Evolutionary conservation across 108 stramenopile genomes (phyloP).

Genomic region (Fragilariopsis cylindrus): DNA sequence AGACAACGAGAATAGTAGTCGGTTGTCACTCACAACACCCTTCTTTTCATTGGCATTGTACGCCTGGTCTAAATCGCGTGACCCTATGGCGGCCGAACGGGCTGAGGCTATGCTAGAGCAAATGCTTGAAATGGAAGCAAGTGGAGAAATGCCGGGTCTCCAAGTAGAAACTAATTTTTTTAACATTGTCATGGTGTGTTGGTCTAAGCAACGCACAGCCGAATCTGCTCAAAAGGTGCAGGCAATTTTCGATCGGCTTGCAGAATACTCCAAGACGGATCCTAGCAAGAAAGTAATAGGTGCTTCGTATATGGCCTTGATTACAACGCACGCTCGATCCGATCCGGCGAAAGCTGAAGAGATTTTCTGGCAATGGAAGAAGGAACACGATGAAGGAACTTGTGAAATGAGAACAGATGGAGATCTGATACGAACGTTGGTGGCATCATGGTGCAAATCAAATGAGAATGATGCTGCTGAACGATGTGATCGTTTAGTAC

Average conservation of each 20-base stretch:
- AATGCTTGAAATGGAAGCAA: constrained; percentile 33
- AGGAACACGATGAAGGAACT: constrained; percentile 25
- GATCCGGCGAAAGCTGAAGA: constrained; percentile 34
- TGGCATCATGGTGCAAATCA: constrained; percentile 32
- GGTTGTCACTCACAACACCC: constrained; percentile 18
- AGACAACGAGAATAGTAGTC: not conserved
- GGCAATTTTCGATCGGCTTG: constrained; percentile 29
- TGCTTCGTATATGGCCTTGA: constrained; percentile 31
- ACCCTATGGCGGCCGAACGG: constrained; percentile 36
- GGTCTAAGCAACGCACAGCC: constrained; percentile 20
- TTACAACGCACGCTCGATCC: constrained; percentile 18
- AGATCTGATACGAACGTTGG: constrained; percentile 16
- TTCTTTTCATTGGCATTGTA: constrained; percentile 40
- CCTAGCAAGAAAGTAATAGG: constrained; percentile 22
- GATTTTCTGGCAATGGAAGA: constrained; percentile 33
- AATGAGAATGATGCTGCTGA: constrained; percentile 21
- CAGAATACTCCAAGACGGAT: constrained; percentile 13
- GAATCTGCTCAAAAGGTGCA: constrained; percentile 32
- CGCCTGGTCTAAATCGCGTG: constrained; percentile 44
- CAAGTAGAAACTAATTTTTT: constrained; percentile 24
- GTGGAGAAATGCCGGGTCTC: constrained; percentile 27
- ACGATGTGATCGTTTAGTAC: constrained; percentile 30
- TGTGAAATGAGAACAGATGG: constrained; percentile 34
- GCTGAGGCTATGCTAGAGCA: constrained; percentile 26
- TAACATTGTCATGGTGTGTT: constrained; percentile 43